Evolutionary conservation across 1,284 basidiomycete genomes (phyloP).

Genomic region (Mrakiaceae sp.): DNA sequence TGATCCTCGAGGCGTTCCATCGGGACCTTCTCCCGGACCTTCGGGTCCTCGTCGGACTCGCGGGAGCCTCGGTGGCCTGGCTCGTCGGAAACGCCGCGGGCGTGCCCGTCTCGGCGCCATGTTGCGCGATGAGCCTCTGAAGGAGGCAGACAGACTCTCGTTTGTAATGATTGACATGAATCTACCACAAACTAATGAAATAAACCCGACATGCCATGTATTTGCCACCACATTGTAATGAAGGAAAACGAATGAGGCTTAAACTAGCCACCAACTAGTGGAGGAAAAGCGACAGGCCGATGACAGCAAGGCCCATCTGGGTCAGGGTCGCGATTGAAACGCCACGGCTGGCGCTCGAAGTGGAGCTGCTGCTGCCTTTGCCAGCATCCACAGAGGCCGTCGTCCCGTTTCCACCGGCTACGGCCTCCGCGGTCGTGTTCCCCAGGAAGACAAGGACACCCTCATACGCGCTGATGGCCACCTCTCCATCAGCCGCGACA

Average conservation of each 20-base stretch:
- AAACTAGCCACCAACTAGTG: too few species aligned
- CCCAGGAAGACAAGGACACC: conserved; percentile 31
- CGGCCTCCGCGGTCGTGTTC: not conserved
- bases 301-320: too few species aligned
- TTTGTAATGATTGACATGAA: too few species aligned
- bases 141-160: too few species aligned
- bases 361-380: too few species aligned
- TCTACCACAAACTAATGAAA: too few species aligned
- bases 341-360: too few species aligned
- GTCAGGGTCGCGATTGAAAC: too few species aligned
- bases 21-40: not conserved
- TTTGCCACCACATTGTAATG: too few species aligned
- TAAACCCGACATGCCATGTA: too few species aligned
- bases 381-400: not conserved
- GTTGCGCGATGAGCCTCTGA: not conserved
- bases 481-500: conserved; percentile 20
- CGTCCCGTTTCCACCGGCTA: not conserved
- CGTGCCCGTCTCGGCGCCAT: conserved; percentile 6
- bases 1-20: not conserved
- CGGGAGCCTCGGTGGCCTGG: not conserved
- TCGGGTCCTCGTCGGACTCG: not conserved
- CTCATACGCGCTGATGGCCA: conserved; percentile 30
- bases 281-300: too few species aligned
- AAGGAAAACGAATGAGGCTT: too few species aligned
- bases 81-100: not conserved